Evolutionary conservation across 352 stramenopile species (phyloP).

Genomic region (Phytophthora europaea): DNA sequence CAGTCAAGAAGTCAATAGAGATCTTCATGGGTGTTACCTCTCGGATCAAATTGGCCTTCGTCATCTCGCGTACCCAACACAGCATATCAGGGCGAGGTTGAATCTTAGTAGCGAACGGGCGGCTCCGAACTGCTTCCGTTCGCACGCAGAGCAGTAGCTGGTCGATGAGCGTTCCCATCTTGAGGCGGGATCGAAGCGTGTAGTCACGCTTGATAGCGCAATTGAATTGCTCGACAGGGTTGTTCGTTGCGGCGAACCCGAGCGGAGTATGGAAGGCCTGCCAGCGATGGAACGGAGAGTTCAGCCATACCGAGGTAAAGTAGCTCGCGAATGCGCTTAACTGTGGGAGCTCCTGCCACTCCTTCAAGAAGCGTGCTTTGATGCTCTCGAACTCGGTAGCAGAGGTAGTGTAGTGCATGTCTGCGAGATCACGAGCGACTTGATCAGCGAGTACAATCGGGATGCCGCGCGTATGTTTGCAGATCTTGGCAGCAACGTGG

Average conservation of each 20-base stretch:
- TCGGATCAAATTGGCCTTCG: background rate
- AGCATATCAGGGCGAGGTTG: background rate
- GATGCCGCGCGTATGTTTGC: background rate
- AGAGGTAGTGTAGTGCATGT: slow-evolving; percentile 5
- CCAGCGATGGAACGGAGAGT: slow-evolving; percentile 4
- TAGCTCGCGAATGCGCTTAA: background rate
- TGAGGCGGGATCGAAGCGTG: background rate
- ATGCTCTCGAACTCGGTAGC: background rate
- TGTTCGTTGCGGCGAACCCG: slow-evolving; percentile 5
- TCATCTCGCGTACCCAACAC: slow-evolving; percentile 7
- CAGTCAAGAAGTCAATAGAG: slow-evolving; percentile 10
- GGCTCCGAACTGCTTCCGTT: background rate
- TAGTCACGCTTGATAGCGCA: slow-evolving; percentile 3
- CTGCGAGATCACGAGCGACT: background rate
- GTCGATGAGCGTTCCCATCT: slow-evolving; percentile 8
- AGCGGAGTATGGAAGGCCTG: slow-evolving; percentile 7
- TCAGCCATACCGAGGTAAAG: background rate
- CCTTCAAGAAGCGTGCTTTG: background rate
- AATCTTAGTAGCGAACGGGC: slow-evolving; percentile 4
- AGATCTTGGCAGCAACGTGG: slow-evolving; percentile 5
- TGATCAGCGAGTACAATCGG: background rate
- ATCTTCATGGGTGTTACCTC: background rate
- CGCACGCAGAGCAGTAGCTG: slow-evolving; percentile 10
- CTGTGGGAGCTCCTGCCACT: background rate
- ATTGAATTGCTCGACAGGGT: slow-evolving; percentile 13